A percentile compares a stretch with the other conserved stretches of the same genome.
Evolutionary conservation across 2,329 filamentous ascomycete genomes (phyloP).

Genomic region (Fusarium protoensiforme): DNA sequence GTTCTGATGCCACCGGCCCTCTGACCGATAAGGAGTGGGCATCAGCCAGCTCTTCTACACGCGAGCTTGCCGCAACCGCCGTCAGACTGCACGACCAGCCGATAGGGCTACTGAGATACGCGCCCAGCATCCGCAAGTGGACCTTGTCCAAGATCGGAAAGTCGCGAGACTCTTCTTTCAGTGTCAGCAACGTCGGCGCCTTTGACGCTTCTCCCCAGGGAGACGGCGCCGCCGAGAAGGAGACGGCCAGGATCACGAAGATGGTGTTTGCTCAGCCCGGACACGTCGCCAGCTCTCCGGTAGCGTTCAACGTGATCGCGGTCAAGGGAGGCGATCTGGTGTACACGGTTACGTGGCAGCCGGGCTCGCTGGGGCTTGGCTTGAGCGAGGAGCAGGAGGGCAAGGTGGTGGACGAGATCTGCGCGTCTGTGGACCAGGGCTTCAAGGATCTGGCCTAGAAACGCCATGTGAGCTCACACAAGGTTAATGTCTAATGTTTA

Average conservation of each 20-base stretch:
- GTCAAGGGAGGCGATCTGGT: conserved; percentile 33
- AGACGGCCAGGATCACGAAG: conserved; percentile 15
- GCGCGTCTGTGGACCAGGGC: conserved; percentile 15
- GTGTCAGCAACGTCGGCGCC: conserved; percentile 38
- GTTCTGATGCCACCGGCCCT: neutral
- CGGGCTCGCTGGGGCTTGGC: conserved; percentile 34
- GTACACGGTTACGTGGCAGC: conserved; percentile 40
- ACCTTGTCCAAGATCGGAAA: conserved; percentile 33
- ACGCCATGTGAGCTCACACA: neutral
- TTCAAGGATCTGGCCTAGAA: conserved; percentile 24
- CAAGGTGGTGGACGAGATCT: conserved; percentile 31
- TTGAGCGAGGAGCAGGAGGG: conserved; percentile 27
- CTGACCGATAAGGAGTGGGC: conserved; percentile 36
- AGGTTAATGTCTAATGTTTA: neutral
- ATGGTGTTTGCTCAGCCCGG: conserved; percentile 41
- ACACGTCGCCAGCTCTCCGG: conserved; percentile 26
- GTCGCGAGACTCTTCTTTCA: conserved; percentile 35
- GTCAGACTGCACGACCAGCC: conserved; percentile 30
- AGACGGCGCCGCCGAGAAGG: neutral
- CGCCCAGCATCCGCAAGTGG: conserved; percentile 37
- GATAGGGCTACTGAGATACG: conserved; percentile 36
- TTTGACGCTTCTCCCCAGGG: conserved; percentile 19
- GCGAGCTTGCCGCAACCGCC: conserved; percentile 20
- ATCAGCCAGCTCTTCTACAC: conserved; percentile 21
- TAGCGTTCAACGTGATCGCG: conserved; percentile 35